A percentile compares a stretch with the other conserved stretches of the same genome.
Evolutionary conservation across 23 red algal species (phyloP).

Genomic region (Gracilariopsis chorda): DNA sequence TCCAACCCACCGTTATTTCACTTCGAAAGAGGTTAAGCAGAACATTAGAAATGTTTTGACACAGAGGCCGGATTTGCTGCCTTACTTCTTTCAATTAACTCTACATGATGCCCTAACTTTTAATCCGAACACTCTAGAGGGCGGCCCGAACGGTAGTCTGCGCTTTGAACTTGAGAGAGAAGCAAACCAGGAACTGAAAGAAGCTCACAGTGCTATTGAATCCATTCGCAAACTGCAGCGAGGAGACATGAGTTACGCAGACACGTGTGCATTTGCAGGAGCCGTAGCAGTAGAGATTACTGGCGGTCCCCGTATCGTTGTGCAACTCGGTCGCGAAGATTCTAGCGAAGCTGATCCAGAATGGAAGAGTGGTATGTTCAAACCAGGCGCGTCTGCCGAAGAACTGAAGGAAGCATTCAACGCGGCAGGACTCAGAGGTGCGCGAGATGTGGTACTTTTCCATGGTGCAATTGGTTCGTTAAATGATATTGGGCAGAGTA

Average conservation of each 20-base stretch:
- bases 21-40: slow-evolving; percentile 77
- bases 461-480: slow-evolving; percentile 80
- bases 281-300: slow-evolving; percentile 88
- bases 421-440: slow-evolving; percentile 53
- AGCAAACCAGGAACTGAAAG: slow-evolving; percentile 37
- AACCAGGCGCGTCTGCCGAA: slow-evolving; percentile 41
- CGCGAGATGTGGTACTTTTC: slow-evolving; percentile 62
- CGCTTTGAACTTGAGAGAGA: slow-evolving; percentile 67
- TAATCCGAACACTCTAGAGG: slow-evolving; percentile 64
- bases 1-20: not conserved
- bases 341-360: slow-evolving; percentile 43
- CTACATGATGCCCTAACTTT: slow-evolving; percentile 89
- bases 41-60: slow-evolving; percentile 84
- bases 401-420: slow-evolving; percentile 38
- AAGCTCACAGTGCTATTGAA: slow-evolving; percentile 65
- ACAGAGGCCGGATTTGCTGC: slow-evolving; percentile 69
- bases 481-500: slow-evolving; percentile 48
- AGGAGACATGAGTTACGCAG: slow-evolving; percentile 83
- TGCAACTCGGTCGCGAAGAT: slow-evolving; percentile 96
- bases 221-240: slow-evolving; percentile 27
- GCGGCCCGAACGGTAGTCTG: slow-evolving; percentile 86
- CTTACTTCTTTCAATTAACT: slow-evolving; percentile 66
- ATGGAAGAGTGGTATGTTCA: slow-evolving; percentile 16
- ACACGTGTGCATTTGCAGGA: slow-evolving; percentile 93
- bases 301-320: slow-evolving; percentile 84